Base-by-base conservation (phyloP, 495 filamentous ascomycete species). In the Aspergillus bertholletiae region DNA sequence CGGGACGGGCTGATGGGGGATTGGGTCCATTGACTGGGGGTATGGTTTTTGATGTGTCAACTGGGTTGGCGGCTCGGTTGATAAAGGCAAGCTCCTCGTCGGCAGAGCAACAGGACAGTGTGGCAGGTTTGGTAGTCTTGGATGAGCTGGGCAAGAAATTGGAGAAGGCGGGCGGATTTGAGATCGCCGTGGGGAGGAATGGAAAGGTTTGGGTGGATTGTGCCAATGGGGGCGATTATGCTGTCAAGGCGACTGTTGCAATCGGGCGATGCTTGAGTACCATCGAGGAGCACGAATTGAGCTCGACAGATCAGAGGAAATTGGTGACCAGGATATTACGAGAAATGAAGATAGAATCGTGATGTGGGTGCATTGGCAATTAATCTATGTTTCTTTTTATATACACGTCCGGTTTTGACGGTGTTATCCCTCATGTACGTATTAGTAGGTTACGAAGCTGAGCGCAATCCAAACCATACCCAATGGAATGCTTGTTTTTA, bases 181-280 rank as follows among this genome's bases (percentile, higher is more conserved):
- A 98, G 76, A 85, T 94, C 54, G 94, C 94, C 4, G 90, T 96
- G 23, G 95, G 95, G 21, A 84, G 92, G 66, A 98, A 98, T 69
- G 94, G 94, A 20, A 88, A 82, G 74, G 81, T 97, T 32, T 97
- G 94, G 94, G 86, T 97, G 17, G 83, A 90, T 59, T 81, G 77
- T 54, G 72, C 74, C 2, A 83, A 85, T 46, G 87, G 84, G 13
- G 86, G 78, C 44, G 72, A 75, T n/a, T 55, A 51, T 51, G 67
- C 72, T 11, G 69, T 87, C 23, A 80, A 75, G 67, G 81, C 76
- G 55, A 91, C 88, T 8, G 63, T 97, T 46, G 77, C 83, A 6
- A 85, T 97, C 51, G 93, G 92, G n/a, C 81, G 84, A 58, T 90
- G 90, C 54, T 71, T 97, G 49, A 78, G 79, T 64, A 82, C 86